Percentiles rank a stretch among this genome's conserved stretches.
Conservation (phyloP, 768 basidiomycete species). For the Cantharellus cinnabarinus region DNA sequence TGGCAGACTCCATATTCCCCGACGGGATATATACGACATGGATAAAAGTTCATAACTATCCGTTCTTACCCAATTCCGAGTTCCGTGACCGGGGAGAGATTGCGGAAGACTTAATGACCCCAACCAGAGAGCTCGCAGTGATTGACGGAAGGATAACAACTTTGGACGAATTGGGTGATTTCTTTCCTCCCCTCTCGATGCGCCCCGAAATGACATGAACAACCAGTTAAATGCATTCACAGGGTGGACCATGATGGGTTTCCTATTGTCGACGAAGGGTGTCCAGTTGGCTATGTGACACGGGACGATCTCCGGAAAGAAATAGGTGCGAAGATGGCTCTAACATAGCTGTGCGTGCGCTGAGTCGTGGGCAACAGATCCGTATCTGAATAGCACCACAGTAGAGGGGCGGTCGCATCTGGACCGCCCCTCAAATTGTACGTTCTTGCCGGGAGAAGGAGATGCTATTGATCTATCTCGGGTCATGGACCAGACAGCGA, state of each 20-base stretch:
- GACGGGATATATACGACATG: conserved; percentile 53
- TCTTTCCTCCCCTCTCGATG: neutral
- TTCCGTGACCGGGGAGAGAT: conserved; percentile 46
- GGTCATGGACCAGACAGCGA: conserved; percentile 26
- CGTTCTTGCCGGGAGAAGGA: conserved; percentile 5
- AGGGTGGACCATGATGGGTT: conserved; percentile 37
- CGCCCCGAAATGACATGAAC: neutral
- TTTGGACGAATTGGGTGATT: conserved; percentile 29
- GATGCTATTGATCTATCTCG: conserved; percentile 13
- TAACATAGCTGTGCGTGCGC: neutral
- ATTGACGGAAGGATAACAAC: conserved; percentile 26
- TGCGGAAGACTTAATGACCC: conserved; percentile 40
- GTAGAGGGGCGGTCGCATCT: conserved; percentile 7
- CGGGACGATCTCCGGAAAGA: conserved; percentile 29
- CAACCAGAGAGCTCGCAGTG: conserved; percentile 27
- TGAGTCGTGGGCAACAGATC: conserved; percentile 13
- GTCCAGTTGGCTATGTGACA: conserved; percentile 39
- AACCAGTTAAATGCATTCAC: conserved; percentile 13
- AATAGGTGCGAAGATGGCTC: conserved; percentile 15
- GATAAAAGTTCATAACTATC: conserved; percentile 46
- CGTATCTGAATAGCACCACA: neutral
- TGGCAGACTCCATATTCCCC: conserved; percentile 38
- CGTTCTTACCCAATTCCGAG: conserved; percentile 46
- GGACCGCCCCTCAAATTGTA: conserved; percentile 11
- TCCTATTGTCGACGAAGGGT: conserved; percentile 33